Base-by-base conservation (phyloP, 495 filamentous ascomycete species). In the Trichoderma virens region DNA sequence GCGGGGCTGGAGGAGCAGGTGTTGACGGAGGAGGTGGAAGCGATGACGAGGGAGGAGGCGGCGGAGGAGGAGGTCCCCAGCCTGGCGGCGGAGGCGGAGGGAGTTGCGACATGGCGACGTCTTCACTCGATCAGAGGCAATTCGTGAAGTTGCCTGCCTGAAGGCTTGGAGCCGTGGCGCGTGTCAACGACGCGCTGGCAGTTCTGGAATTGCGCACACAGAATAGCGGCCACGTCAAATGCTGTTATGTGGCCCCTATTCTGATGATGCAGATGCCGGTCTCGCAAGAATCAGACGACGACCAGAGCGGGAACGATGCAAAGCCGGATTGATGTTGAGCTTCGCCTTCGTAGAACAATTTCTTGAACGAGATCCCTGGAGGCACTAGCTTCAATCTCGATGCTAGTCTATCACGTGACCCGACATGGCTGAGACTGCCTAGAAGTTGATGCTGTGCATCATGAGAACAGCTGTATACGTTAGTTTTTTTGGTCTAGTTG, bases 41-140 rank as follows among this genome's bases (percentile, higher is more conserved):
- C 65, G 90, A 88, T 66, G 88, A 88, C 47, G 85, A 81, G 65
- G 87, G 86, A 71, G 90, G 90, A 64, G 83, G 83, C 2, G 83
- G 79, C 0, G 51, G 51, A 28, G 51, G 73, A 35, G 74, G 72
- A 70, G 72, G 76, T 60, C 79, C 80, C 79, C 81, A 84, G 45
- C 82, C 80, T 62, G 79, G 79, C 54, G 83, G 82, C 62, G 84
- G 84, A 27, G 84, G 83, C 65, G 84, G 84, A n/a, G 84, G 84
- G 16, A 41, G 7, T 47, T 45, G 35, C 38, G 61, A 39, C 61
- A 62, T 62, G 35, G 27, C 38, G 9, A 20, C 20, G n/a, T 27
- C 59, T 35, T 39, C 31, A 30, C 59, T 34, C 59, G 59, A 25
- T 38, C 59, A 61, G 28, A 38, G n/a, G 31, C 59, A 39, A 61